A percentile compares a stretch with the other conserved stretches of the same genome.
Evolutionary conservation across 371 early-diverging fungal genomes (phyloP).

Genomic region (Encephalitozoon intestinalis): DNA sequence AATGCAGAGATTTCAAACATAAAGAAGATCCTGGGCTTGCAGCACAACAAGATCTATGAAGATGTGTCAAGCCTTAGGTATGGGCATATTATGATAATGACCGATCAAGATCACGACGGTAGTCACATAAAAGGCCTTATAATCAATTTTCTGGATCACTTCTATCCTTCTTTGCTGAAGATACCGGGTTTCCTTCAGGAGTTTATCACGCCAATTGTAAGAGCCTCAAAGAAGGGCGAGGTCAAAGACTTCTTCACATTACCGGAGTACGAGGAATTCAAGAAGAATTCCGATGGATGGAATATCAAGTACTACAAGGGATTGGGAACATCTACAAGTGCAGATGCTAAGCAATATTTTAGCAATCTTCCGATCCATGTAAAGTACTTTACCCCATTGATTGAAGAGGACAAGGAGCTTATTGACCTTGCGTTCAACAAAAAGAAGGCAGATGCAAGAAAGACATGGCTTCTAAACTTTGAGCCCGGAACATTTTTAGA

Average conservation of each 20-base stretch:
- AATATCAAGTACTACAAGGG: conserved; percentile 93
- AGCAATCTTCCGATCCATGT: conserved; percentile 69
- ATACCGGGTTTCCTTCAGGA: conserved; percentile 86
- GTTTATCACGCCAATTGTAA: conserved; percentile 97
- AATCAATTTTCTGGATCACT: conserved; percentile 92
- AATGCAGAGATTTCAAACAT: conserved; percentile 81
- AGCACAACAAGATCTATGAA: conserved; percentile 75
- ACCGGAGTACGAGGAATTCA: conserved; percentile 87
- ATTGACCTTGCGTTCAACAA: conserved; percentile 97
- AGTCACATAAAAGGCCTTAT: conserved; percentile 96
- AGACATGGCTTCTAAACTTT: conserved; percentile 81
- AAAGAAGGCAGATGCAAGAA: conserved; percentile 84
- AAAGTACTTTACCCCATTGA: conserved; percentile 70
- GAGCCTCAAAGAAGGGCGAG: conserved; percentile 56
- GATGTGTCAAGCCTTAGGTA: conserved; percentile 71
- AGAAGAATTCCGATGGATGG: conserved; percentile 57
- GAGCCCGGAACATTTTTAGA: conserved; percentile 87
- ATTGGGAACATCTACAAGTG: conserved; percentile 80
- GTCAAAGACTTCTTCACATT: conserved; percentile 77
- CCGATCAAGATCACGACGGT: conserved; percentile 99
- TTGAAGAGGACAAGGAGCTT: conserved; percentile 67
- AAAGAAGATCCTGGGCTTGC: conserved; percentile 89
- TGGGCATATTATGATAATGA: conserved; percentile 97
- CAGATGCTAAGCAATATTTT: conserved; percentile 91
- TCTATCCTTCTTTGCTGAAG: conserved; percentile 84